Base-by-base conservation (phyloP, 2,329 filamentous ascomycete species). In the Ophiocordyceps camponoti-saundersi region DNA sequence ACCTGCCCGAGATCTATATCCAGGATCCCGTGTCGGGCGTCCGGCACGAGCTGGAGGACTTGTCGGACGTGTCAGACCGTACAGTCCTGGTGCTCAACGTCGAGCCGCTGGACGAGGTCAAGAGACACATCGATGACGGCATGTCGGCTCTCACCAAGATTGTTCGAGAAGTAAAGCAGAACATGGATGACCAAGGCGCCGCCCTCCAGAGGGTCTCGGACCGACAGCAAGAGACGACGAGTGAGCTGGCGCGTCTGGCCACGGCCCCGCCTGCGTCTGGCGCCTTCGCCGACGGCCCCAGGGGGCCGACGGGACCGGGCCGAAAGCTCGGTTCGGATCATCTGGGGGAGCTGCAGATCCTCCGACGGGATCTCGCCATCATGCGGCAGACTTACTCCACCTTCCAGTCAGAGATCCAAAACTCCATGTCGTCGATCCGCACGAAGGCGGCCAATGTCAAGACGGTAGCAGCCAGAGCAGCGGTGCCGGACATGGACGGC, bases 1-100 rank as follows among this genome's bases (percentile, higher is more conserved):
- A 98, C 59, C 67, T 98, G 43, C 92, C 92, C 0, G 92, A 98
- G 56, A 96, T 98, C 16, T 95, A 98, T 61, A 92, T 98, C 16
- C 92, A 98, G 61, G 92, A 98, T 60, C 83, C 89, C 0, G 76
- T 95, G 2, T 96, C 92, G 10, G 92, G 92, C 1, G 85, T 98
- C n/a, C 82, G 92, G 16, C 90, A 98, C 61, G 92, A 98, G 65
- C 68, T 98, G 22, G 92, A 98, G 61, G 92, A 98, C 59, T 70
- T 98, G 29, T 77, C 72, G 18, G 92, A 98, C 59, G 85, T 98
- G 56, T 95, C 94, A 64, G 92, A 98, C 61, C 79, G 90, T 29
- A 88, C 88, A 1, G 92, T 98, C 1, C 71, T 98, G n/a, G 93
- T 92, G 0, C 69, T 98, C 41, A 98, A 98, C 55, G 75, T 96